Evolutionary conservation across 2,329 filamentous ascomycete genomes (phyloP), one percentile per base, ranked within the genome.

Genomic region (Fusarium tanahbumbuense): DNA sequence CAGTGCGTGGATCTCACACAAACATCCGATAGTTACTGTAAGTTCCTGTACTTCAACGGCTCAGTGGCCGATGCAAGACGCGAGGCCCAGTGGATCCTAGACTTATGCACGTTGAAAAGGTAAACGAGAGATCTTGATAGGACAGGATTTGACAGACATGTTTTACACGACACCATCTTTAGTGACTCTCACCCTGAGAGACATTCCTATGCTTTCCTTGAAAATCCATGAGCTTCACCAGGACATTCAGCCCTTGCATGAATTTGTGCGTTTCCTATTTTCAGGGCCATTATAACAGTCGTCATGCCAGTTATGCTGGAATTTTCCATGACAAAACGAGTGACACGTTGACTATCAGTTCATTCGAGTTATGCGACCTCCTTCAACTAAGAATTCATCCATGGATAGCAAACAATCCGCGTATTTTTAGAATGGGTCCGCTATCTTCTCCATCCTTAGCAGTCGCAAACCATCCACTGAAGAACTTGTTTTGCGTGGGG

Each of bases 381-480:
- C 63, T 70, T 60, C 63, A 62, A 60, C 50, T 53, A 41, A 49
- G 30, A 46, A 60, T 45, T 18, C 18, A 37, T 37, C 34, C 34
- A n/a, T n/a, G 49, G 54, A n/a, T n/a, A 52, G 54, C 54, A 42
- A 45, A 48, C 54, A 32, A 66, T 67, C 71, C 47, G 61, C 60
- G 64, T 75, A 75, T 75, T 75, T 75, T 75, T 75, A 75, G 69
- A 73, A 72, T 68, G 63, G 65, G 42, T 55, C 60, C 56, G 40
- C 56, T 59, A 28, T 49, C 23, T 70, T 61, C 42, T 53, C 70
- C 68, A 68, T 75, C 65, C 54, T 63, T 67, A 67, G 53, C 64
- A 67, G 50, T 72, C 55, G 53, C 56, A 48, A 61, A 64, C 59
- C 67, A 67, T 63, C 69, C 65, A 70, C 65, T 60, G 46, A 53